A percentile compares a stretch with the other conserved stretches of the same genome.
Evolutionary conservation across 441 rosid genomes (phyloP).

Genomic region (Mallotus japonicus): DNA sequence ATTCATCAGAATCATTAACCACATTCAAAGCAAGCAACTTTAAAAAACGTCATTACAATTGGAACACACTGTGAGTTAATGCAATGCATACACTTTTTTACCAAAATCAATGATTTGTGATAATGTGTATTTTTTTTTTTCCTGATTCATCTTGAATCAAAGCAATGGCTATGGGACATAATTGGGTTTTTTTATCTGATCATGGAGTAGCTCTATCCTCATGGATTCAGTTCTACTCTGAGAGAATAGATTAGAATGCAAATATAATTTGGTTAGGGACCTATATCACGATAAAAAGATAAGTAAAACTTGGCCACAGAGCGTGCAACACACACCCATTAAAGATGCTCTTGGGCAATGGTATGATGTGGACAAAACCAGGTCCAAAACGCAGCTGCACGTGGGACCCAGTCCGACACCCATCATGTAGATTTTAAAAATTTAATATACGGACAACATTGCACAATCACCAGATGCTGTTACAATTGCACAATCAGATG

Average conservation of each 20-base stretch:
- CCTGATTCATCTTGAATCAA: too few relatives aligned
- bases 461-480: slow-evolving; percentile 13
- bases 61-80: not conserved
- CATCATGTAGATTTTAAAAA: not conserved
- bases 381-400: not conserved
- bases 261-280: too few relatives aligned
- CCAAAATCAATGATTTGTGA: too few relatives aligned
- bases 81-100: not conserved
- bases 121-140: too few relatives aligned
- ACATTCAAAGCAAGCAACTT: not conserved
- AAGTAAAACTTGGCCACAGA: too few relatives aligned
- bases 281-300: too few relatives aligned
- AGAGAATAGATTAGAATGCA: too few relatives aligned
- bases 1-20: slow-evolving; percentile 20
- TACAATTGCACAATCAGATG: not conserved
- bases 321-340: slow-evolving; percentile 12
- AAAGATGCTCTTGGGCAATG: not conserved
- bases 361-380: not conserved
- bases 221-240: too few relatives aligned
- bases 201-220: too few relatives aligned
- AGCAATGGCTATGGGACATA: too few relatives aligned
- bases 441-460: slow-evolving; percentile 1
- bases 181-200: too few relatives aligned
- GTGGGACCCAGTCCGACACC: slow-evolving; percentile 28
- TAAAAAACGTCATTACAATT: not conserved